A percentile compares a stretch with the other conserved stretches of the same genome.
phyloP scores from a whole-genome alignment of 371 early-diverging fungal genomes.

The Amoeboaphelidium protococcarum region DNA sequence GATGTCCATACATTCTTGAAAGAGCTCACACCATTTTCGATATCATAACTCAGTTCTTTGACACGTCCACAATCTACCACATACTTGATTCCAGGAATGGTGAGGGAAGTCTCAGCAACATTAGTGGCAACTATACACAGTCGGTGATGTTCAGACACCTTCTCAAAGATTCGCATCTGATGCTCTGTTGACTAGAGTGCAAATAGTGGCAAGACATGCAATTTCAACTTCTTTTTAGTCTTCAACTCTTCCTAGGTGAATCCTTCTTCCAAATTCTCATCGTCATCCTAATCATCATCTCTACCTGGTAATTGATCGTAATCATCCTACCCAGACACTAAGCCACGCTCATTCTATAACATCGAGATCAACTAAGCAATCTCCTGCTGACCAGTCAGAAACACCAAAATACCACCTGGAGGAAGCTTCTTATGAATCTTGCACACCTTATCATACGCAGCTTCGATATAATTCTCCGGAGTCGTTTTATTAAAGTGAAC shows the following conservation, averaged over 20 bases:
- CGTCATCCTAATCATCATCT: slow-evolving; percentile 9
- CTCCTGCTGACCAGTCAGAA: slow-evolving; percentile 24
- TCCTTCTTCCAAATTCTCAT: slow-evolving; percentile 19
- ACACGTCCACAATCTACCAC: slow-evolving; percentile 92
- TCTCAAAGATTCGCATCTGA: slow-evolving; percentile 10
- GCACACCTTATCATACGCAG: slow-evolving; percentile 56
- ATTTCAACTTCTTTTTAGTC: slow-evolving; percentile 9
- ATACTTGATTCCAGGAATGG: slow-evolving; percentile 87
- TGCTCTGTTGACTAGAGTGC: slow-evolving; percentile 14
- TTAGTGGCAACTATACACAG: slow-evolving; percentile 81
- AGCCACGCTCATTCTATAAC: slow-evolving; percentile 3
- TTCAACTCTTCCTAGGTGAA: slow-evolving; percentile 5
- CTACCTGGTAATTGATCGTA: background rate
- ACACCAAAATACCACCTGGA: slow-evolving; percentile 11
- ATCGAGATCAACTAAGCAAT: slow-evolving; percentile 2
- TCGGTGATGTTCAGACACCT: slow-evolving; percentile 1
- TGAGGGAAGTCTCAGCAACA: slow-evolving; percentile 96
- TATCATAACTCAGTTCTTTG: slow-evolving; percentile 28
- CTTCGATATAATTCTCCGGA: slow-evolving; percentile 17
- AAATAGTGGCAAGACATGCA: slow-evolving; percentile 10
- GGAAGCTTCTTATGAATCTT: slow-evolving; percentile 32
- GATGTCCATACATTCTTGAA: slow-evolving; percentile 13
- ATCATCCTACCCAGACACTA: slow-evolving; percentile 9
- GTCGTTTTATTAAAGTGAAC: slow-evolving; percentile 56
- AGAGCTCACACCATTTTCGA: slow-evolving; percentile 3